Evolutionary conservation across 1,139 yeast species (phyloP), one percentile per base, ranked within the genome.

Genomic region (Waltiozyma sp.): DNA sequence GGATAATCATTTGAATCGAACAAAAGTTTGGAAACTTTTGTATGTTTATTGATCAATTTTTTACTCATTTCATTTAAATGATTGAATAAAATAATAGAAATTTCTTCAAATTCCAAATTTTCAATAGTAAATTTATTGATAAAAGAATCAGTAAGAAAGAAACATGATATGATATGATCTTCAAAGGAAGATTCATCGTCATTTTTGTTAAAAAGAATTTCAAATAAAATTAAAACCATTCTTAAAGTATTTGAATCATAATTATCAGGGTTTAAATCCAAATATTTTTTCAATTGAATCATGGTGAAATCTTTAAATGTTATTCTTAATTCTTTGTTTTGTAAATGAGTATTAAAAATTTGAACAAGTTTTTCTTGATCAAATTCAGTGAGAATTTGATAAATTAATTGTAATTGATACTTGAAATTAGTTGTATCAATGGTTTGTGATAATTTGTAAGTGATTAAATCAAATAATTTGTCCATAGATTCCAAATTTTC

Each of bases 221-320:
- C 66, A 38, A 76, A 57, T 7, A 80, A 51, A 9, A 66, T 64
- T 40, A 80, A 60, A 2, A 60, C 53, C 39, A 64, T 57, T 31
- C 62, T 56, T n/a, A 64, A 58, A 35, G 66, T 58, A 26, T 49
- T n/a, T n/a, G n/a, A 58, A 0, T 65, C 58, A 40, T 61, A 57
- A 40, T 60, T 61, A 10, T 7, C 51, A 41, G 28, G 52, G 47
- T n/a, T n/a, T n/a, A 41, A 46, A 4, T 54, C 49, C 39, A 80
- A 54, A 43, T 77, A 76, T 41, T 67, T 72, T 40, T 68, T 61
- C n/a, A 79, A 51, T 2, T 75, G 60, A 36, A 66, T 63, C 16
- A 78, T 51, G 0, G 77, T 54, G 34, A 82, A 64, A 6, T 77
- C 71, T 50, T 79, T 78, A 56, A 81, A 82, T 1, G 84, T 78